phyloP scores from a whole-genome alignment of 225 moss, liverwort and hornwort genomes.

The Bryoerythrophyllum caledonicum region DNA sequence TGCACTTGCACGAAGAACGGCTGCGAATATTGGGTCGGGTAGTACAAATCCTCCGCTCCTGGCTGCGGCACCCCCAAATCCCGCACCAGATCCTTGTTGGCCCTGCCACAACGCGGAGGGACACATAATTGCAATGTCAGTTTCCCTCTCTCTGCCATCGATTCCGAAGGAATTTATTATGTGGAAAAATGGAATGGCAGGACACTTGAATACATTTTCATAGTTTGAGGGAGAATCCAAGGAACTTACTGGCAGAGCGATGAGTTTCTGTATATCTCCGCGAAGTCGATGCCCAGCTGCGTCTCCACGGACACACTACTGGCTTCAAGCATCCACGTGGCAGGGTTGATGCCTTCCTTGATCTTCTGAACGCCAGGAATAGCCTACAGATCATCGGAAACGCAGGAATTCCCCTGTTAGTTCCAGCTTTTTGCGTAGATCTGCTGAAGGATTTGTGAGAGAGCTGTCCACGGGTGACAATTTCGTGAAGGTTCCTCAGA shows the following conservation, averaged over 20 bases:
- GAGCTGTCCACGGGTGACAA: no score
- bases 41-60: conserved; percentile 73
- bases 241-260: conserved; percentile 53
- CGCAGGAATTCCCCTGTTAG: background rate
- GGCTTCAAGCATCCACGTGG: conserved; percentile 86
- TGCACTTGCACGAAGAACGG: conserved; percentile 63
- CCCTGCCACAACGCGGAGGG: no score
- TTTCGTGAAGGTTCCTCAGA: no score
- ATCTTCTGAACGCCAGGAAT: conserved; percentile 66
- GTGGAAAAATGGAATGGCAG: no score
- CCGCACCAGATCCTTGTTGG: no score
- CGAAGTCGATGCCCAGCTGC: conserved; percentile 65
- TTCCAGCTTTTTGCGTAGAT: background rate
- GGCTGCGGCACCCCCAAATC: no score
- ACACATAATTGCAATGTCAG: no score
- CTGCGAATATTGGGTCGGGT: conserved; percentile 63
- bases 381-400: no score
- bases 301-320: conserved; percentile 52
- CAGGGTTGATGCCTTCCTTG: conserved; percentile 70
- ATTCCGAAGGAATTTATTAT: no score
- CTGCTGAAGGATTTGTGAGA: no score
- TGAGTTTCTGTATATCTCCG: conserved; percentile 60
- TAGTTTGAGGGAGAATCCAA: background rate
- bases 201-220: no score
- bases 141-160: no score